Conservation (phyloP, 2,329 filamentous ascomycete genomes). For the Exophiala sp. region DNA sequence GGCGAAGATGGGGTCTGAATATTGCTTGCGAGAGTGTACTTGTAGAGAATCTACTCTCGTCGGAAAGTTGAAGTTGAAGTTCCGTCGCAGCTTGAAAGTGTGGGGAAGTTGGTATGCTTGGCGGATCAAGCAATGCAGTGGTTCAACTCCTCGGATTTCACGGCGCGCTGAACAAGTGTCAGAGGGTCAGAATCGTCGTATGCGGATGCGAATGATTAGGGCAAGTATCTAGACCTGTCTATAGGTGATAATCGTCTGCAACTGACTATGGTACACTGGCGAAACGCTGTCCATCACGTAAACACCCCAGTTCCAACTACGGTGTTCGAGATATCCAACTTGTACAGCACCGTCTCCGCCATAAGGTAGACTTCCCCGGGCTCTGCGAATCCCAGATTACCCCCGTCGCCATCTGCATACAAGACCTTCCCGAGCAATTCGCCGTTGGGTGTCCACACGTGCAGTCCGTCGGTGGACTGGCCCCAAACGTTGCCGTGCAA, state of each 20-base stretch:
- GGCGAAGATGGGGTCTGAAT: background rate
- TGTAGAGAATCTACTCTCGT: background rate
- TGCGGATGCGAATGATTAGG: no score
- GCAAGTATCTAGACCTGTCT: no score
- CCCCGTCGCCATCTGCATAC: constrained; percentile 40
- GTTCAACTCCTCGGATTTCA: no score
- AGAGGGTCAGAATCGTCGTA: no score
- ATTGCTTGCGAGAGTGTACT: background rate
- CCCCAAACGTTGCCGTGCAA: constrained; percentile 53
- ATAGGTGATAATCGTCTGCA: no score
- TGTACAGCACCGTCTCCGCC: constrained; percentile 7
- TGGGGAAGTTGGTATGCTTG: background rate
- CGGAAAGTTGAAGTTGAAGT: no score
- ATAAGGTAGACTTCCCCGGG: constrained; percentile 10
- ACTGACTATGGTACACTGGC: no score
- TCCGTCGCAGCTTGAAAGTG: background rate
- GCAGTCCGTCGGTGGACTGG: constrained; percentile 52
- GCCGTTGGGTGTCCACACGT: constrained; percentile 51
- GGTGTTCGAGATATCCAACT: background rate
- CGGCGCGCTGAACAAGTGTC: no score
- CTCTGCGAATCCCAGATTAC: constrained; percentile 49
- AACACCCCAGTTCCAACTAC: background rate
- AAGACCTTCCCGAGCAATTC: constrained; percentile 56
- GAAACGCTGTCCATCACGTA: no score
- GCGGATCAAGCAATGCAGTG: background rate